phyloP scores from a whole-genome alignment of 2,329 filamentous ascomycete species.

The Xylariaceae sp. region DNA sequence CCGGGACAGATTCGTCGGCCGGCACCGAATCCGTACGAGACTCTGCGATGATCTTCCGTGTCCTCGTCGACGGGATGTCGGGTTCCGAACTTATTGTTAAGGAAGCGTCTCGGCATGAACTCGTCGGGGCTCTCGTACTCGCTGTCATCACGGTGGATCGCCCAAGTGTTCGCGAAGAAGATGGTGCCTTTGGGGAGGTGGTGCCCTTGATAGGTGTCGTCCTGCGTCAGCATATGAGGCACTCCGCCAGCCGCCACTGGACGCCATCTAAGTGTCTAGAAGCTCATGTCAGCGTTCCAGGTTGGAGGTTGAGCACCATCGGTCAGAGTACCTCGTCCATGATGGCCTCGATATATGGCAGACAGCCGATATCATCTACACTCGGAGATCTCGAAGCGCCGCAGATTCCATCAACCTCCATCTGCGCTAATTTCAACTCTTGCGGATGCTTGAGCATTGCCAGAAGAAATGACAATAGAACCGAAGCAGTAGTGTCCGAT shows the following conservation, averaged over 20 bases:
- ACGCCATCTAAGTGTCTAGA: slow-evolving; percentile 14
- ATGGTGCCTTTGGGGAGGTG: slow-evolving; percentile 37
- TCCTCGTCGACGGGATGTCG: slow-evolving; percentile 1
- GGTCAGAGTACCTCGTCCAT: slow-evolving; percentile 31
- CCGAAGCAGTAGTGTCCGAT: slow-evolving; percentile 35
- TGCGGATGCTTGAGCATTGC: slow-evolving; percentile 37
- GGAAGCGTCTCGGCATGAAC: slow-evolving; percentile 13
- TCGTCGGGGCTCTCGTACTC: slow-evolving; percentile 10
- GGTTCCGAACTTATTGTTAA: slow-evolving; percentile 4
- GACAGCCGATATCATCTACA: slow-evolving; percentile 25
- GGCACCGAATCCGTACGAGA: slow-evolving; percentile 37
- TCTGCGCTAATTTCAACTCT: slow-evolving; percentile 33
- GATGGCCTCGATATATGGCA: slow-evolving; percentile 35
- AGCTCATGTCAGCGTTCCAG: slow-evolving; percentile 23
- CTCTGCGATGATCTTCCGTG: slow-evolving; percentile 5
- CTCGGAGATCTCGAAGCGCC: slow-evolving; percentile 29
- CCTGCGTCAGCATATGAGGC: slow-evolving; percentile 34
- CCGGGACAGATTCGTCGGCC: slow-evolving; percentile 42
- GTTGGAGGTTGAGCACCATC: slow-evolving; percentile 25
- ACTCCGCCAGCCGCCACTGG: slow-evolving; percentile 15
- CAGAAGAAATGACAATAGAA: slow-evolving; percentile 34
- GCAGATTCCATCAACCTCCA: slow-evolving; percentile 33
- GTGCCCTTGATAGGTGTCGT: slow-evolving; percentile 36
- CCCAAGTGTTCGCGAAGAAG: slow-evolving; percentile 37
- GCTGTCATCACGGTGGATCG: slow-evolving; percentile 11